Conservation (phyloP, 2,329 filamentous ascomycete species). For the Claviceps cyperi region DNA sequence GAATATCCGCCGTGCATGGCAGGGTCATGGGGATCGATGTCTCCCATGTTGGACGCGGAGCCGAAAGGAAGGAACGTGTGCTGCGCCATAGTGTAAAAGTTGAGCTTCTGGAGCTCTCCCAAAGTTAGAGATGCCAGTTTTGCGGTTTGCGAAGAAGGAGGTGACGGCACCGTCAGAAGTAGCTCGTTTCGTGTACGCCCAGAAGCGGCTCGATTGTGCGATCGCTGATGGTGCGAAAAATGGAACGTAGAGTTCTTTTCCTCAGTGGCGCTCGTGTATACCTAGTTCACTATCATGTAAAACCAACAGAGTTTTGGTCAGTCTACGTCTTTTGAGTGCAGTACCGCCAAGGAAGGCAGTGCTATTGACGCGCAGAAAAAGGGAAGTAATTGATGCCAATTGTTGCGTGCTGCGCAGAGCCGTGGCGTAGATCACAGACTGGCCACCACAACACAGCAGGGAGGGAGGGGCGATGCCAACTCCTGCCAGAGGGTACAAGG, state of each 20-base stretch:
- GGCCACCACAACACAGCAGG: background rate
- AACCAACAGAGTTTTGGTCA: background rate
- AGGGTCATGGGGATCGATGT: slow-evolving; percentile 76
- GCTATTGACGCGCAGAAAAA: background rate
- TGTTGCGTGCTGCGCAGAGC: background rate
- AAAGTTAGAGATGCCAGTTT: slow-evolving; percentile 6
- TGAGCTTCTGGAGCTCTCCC: slow-evolving; percentile 7
- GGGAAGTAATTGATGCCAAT: background rate
- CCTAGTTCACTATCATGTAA: background rate
- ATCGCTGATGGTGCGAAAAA: background rate
- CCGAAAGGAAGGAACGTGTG: slow-evolving; percentile 43
- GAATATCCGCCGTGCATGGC: slow-evolving; percentile 51
- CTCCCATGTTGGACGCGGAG: slow-evolving; percentile 37
- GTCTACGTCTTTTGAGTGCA: background rate
- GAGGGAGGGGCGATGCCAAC: background rate
- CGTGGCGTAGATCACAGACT: background rate
- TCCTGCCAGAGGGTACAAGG: background rate
- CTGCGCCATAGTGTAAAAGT: slow-evolving; percentile 31
- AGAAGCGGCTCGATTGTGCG: slow-evolving; percentile 1
- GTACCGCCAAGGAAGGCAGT: background rate
- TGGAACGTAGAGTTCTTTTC: background rate
- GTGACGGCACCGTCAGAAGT: slow-evolving; percentile 4
- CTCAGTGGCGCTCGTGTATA: background rate
- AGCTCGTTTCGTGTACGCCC: slow-evolving; percentile 1
- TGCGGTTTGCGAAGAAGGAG: slow-evolving; percentile 3